A percentile compares a stretch with the other conserved stretches of the same genome.
phyloP scores from a whole-genome alignment of 1,139 yeast genomes.

The Wickerhamiella infanticola region DNA sequence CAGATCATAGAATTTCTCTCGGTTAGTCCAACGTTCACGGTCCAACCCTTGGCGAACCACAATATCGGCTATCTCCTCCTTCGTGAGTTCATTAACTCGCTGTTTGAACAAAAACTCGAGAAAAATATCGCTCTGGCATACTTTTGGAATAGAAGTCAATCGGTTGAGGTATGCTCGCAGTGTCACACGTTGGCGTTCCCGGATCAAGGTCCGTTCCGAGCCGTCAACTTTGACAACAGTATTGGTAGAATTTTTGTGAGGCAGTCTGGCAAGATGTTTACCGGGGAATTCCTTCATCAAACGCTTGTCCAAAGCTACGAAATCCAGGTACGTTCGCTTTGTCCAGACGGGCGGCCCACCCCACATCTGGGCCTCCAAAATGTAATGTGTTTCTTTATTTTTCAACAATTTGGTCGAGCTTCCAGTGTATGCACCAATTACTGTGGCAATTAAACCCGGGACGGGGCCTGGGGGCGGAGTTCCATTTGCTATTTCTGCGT shows the following conservation, averaged over 20 bases:
- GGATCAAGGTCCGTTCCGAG: slow-evolving; percentile 19
- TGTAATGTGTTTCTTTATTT: slow-evolving; percentile 20
- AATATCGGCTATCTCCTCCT: slow-evolving; percentile 39
- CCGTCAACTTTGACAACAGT: slow-evolving; percentile 3
- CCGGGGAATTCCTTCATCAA: slow-evolving; percentile 54
- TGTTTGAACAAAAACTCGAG: slow-evolving; percentile 36
- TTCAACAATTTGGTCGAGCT: slow-evolving; percentile 12
- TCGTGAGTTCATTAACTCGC: slow-evolving; percentile 24
- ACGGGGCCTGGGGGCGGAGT: background rate
- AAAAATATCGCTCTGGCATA: slow-evolving; percentile 38
- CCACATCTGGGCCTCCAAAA: slow-evolving; percentile 21
- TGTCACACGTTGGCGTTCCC: slow-evolving; percentile 63
- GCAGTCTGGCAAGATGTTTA: slow-evolving; percentile 45
- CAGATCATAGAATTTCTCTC: slow-evolving; percentile 54
- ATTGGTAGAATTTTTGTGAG: slow-evolving; percentile 22
- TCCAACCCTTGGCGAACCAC: slow-evolving; percentile 46
- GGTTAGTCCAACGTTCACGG: slow-evolving; percentile 43
- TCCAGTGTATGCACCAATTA: slow-evolving; percentile 12
- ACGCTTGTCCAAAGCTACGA: slow-evolving; percentile 36
- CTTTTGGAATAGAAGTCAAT: slow-evolving; percentile 38
- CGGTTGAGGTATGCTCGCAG: slow-evolving; percentile 54
- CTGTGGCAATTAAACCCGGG: slow-evolving; percentile 12
- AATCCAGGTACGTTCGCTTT: slow-evolving; percentile 50
- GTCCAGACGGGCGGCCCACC: slow-evolving; percentile 33
- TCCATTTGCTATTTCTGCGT: background rate